Evolutionary conservation across 1,284 basidiomycete genomes (phyloP), one percentile per base, ranked within the genome.

Genomic region (Ganoderma leucocontextum): DNA sequence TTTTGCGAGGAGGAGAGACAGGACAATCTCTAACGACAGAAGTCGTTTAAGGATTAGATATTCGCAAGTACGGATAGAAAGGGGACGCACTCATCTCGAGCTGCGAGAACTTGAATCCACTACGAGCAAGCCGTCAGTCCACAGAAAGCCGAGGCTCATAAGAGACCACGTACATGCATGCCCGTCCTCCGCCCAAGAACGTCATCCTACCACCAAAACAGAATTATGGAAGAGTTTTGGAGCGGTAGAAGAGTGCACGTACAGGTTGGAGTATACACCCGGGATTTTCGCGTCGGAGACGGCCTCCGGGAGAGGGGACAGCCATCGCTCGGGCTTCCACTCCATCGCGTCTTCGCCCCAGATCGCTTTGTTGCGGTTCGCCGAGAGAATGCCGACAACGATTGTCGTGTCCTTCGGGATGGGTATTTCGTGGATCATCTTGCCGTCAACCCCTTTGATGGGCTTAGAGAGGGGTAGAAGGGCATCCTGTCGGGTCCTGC

Each of bases 301-400:
- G 9, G 62, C 63, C 2, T 58, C 58, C 5, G 75, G 76, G 0
- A 76, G 63, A 5, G 72, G 69, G 1, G 70, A 61, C 12, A 79
- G 68, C 78, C 78, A 78, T 2, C 78, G 73, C 64, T 79, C 77
- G 2, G 77, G 77, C 84, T 78, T 85, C 79, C 85, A 89, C 66
- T 87, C 83, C 22, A 72, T 68, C 4, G 85, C 83, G 73, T 90
- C 88, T 49, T 84, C 81, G 10, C 89, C 88, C 88, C 88, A 90
- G 7, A 89, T 77, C 2, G 80, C 76, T 68, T 81, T 82, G 53
- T 80, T 76, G 9, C 80, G 73, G 72, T 90, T 89, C 47, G 87
- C 71, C 1, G 80, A 75, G 5, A 82, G 70, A n/a, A 89, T 84
- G 0, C 87, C 85, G 44, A 89, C 78, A 22, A 82, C 66, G 0